Base-by-base conservation (phyloP, 2,329 filamentous ascomycete species). In the Trichoderma sp. region DNA sequence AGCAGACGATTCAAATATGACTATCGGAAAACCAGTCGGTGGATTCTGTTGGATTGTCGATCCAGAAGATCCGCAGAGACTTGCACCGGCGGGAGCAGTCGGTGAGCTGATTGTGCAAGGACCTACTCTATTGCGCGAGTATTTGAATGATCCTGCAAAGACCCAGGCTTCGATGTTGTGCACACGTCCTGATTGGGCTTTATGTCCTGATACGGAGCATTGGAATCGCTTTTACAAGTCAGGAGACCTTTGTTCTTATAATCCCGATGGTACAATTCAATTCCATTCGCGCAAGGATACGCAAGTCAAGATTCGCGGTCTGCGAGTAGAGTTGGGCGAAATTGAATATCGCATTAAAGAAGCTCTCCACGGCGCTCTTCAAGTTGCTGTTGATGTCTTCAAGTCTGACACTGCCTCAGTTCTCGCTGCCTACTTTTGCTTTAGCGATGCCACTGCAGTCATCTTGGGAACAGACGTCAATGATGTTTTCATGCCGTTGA, bases 41-140 rank as follows among this genome's bases (percentile, higher is more conserved):
- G 61, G 60, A 21, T 64, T 68, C 24, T 74, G 64, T 36, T 76
- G 75, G 75, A 73, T 76, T 15, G 72, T 76, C 74, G 32, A 62
- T 39, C 60, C 60, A 6, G 60, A 62, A 26, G 34, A 62, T 62
- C 60, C 60, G 0, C 34, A 36, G 21, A 53, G 65, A 21, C 62
- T 74, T 6, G 68, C 60, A 21, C 60, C 60, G 8, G 11, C 32
- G 1, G 60, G 60, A 14, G 18, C 60, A 5, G 14, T 62, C 2
- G 60, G 60, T 11, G 60, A 62, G 32, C 32, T 62, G 6, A 39
- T 62, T 28, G 32, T 62, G 7, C 60, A 62, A 18, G 60, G 60
- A 2, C 60, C 60, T 24, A 62, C 60, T 15, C 21, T 62, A 11
- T 9, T 62, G 21, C 60, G 60, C 21, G 60, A 62, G 34, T 62